Evolutionary conservation across 306 rosid species (phyloP), one percentile per base, ranked within the genome.

Genomic region (Glycine tomentella): DNA sequence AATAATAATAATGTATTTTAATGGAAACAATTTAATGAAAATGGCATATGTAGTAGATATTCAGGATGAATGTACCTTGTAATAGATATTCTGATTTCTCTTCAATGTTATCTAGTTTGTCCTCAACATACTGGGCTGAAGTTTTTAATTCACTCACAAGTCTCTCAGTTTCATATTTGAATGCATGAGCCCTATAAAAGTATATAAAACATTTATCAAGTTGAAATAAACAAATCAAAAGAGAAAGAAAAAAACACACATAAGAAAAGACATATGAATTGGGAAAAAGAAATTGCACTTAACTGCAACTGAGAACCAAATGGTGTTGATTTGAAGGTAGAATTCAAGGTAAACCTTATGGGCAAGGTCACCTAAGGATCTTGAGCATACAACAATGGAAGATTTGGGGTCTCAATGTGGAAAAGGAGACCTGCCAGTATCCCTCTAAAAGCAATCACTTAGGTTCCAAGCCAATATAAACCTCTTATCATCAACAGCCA

Each of bases 401-500:
- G 90, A 77, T 53, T 91, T 80, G 0, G 71, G 11, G n/a, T 90
- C 93, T 73, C 98, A 94, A 6, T 62, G 75, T 8, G 97, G 97
- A 52, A 94, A 90, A 0, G 87, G 76, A n/a, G 74, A 61, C 62
- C 97, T 87, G 1, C 92, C 97, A 20, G 97, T 87, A 75, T 92
- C 97, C 71, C 79, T 90, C 49, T 94, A 97, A 77, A 94, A 94
- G 78, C 98, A 94, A 81, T 91, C 96, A 77, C 97, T 91, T n/a
- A 94, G 86, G 85, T 92, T 93, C 97, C 97, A 94, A 53, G 98
- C 92, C 5, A 94, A 84, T 75, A 97, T 91, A 3, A 94, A 88
- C 59, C 95, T 80, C 49, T 88, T 92, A 71, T 91, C 97, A 38
- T 90, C 90, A 4, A 62, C 81, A 0, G 94, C 92, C 67, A 87